A percentile compares a stretch with the other conserved stretches of the same genome.
phyloP scores from a whole-genome alignment of 257 asterid species.

The Rhazya stricta region DNA sequence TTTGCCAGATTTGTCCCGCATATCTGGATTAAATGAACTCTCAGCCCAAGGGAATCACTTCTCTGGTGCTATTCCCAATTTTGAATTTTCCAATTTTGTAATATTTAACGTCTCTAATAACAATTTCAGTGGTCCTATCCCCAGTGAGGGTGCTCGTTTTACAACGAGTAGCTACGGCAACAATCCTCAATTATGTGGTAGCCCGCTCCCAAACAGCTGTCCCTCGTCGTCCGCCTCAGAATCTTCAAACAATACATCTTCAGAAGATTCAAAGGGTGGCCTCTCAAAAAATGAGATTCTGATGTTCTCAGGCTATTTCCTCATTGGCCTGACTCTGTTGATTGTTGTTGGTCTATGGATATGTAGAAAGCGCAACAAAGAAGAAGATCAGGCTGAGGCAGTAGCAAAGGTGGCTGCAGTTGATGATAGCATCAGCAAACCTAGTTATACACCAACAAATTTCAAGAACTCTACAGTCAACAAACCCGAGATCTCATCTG shows the following conservation, averaged over 20 bases:
- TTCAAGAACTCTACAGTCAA: slow-evolving; percentile 23
- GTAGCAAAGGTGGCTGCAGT: slow-evolving; percentile 24
- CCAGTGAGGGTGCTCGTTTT: slow-evolving; percentile 29
- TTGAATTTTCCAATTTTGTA: slow-evolving; percentile 27
- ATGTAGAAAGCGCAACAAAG: slow-evolving; percentile 30
- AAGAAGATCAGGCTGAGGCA: slow-evolving; percentile 14
- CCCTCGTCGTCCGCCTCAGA: slow-evolving; percentile 2
- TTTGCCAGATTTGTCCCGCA: slow-evolving; percentile 37
- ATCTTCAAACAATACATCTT: slow-evolving; percentile 20
- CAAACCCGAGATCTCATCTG: slow-evolving; percentile 32
- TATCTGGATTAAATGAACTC: slow-evolving; percentile 25
- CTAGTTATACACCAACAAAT: slow-evolving; percentile 38
- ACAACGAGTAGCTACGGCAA: slow-evolving; percentile 26
- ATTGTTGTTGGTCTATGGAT: slow-evolving; percentile 30
- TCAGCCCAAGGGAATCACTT: slow-evolving; percentile 38
- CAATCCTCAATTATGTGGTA: slow-evolving; percentile 48
- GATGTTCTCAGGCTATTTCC: slow-evolving; percentile 51
- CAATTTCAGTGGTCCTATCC: slow-evolving; percentile 43
- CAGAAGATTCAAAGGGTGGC: slow-evolving; percentile 11
- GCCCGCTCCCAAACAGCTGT: slow-evolving; percentile 40
- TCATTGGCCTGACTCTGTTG: slow-evolving; percentile 44
- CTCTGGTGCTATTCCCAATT: slow-evolving; percentile 38
- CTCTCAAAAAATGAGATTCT: slow-evolving; percentile 43
- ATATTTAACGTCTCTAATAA: slow-evolving; percentile 45
- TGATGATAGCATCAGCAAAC: slow-evolving; percentile 30